Percentiles rank a stretch among this genome's conserved stretches.
Conservation (phyloP, 2,329 filamentous ascomycete species). For the Fusarium hostae region DNA sequence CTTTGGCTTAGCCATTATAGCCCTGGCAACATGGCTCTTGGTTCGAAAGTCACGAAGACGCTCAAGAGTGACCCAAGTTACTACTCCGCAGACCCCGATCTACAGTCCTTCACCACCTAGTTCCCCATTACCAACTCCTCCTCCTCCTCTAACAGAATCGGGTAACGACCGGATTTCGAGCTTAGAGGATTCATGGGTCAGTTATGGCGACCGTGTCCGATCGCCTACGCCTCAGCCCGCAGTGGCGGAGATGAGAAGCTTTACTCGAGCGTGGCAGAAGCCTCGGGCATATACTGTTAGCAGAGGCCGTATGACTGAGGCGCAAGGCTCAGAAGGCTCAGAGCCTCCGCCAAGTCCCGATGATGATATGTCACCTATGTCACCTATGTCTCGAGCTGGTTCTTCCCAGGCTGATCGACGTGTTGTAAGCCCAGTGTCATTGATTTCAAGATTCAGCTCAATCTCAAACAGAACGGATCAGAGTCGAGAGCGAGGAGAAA, state of each 20-base stretch:
- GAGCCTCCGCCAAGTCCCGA: background rate
- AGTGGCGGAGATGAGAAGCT: constrained; percentile 41
- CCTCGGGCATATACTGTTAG: constrained; percentile 40
- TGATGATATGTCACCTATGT: constrained; percentile 7
- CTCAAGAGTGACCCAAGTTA: background rate
- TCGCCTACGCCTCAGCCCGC: constrained; percentile 43
- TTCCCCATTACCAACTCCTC: constrained; percentile 2
- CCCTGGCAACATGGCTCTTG: constrained; percentile 23
- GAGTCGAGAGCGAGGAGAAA: constrained; percentile 1
- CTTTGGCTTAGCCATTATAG: background rate
- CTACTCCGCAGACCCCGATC: background rate
- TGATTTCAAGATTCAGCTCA: constrained; percentile 17
- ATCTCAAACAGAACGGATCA: constrained; percentile 4
- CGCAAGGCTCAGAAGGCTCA: constrained; percentile 6
- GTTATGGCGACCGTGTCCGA: constrained; percentile 31
- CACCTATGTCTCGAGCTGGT: constrained; percentile 6
- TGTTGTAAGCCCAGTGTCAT: constrained; percentile 17
- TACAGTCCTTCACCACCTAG: background rate
- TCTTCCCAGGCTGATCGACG: background rate
- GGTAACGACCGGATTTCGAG: constrained; percentile 6
- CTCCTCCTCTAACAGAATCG: constrained; percentile 6
- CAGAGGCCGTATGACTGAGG: constrained; percentile 12
- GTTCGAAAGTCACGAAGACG: constrained; percentile 8
- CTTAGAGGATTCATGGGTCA: constrained; percentile 28
- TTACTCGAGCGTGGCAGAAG: constrained; percentile 37